Percentiles rank a stretch among this genome's conserved stretches.
These are phyloP conservation scores for Trichophyton mentagrophytes DNA, from an alignment of 2,329 filamentous ascomycete genomes.

Conservation along the genomic window DNA sequence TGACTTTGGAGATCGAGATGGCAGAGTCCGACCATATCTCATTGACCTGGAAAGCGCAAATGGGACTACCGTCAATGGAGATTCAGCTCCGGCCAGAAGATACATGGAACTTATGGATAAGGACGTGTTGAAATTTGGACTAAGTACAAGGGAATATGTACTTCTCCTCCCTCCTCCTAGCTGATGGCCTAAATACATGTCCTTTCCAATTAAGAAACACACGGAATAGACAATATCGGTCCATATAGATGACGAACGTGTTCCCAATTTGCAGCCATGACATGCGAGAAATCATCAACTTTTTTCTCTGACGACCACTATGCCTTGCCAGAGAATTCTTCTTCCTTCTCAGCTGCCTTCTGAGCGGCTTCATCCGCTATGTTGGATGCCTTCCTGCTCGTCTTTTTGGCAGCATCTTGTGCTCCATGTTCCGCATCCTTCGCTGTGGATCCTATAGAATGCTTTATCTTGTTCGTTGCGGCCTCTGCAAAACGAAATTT, in stretches of 20 bases:
- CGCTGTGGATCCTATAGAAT: slow-evolving; percentile 28
- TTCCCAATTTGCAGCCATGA: neutral
- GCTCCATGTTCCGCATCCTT: slow-evolving; percentile 24
- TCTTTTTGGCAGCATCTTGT: slow-evolving; percentile 17
- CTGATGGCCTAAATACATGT: slow-evolving; percentile 3
- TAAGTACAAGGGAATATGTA: slow-evolving; percentile 88
- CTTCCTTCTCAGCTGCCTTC: slow-evolving; percentile 17
- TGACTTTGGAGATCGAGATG: slow-evolving; percentile 73
- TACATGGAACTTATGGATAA: slow-evolving; percentile 80
- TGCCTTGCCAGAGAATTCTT: slow-evolving; percentile 18
- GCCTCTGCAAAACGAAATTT: slow-evolving; percentile 32
- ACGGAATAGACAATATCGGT: neutral
- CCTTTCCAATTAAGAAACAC: neutral
- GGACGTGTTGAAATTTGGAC: slow-evolving; percentile 78
- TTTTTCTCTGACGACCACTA: neutral
- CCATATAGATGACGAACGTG: neutral
- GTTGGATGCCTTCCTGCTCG: slow-evolving; percentile 26
- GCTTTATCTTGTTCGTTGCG: slow-evolving; percentile 35
- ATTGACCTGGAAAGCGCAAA: slow-evolving; percentile 92
- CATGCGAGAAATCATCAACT: neutral
- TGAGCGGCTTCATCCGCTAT: slow-evolving; percentile 19
- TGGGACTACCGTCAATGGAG: slow-evolving; percentile 70
- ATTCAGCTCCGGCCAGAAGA: slow-evolving; percentile 57
- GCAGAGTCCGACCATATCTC: slow-evolving; percentile 71
- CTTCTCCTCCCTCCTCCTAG: slow-evolving; percentile 56